A percentile compares a stretch with the other conserved stretches of the same genome.
Evolutionary conservation across 2,329 filamentous ascomycete species (phyloP).

Genomic region (Didymosphaeria variabile): DNA sequence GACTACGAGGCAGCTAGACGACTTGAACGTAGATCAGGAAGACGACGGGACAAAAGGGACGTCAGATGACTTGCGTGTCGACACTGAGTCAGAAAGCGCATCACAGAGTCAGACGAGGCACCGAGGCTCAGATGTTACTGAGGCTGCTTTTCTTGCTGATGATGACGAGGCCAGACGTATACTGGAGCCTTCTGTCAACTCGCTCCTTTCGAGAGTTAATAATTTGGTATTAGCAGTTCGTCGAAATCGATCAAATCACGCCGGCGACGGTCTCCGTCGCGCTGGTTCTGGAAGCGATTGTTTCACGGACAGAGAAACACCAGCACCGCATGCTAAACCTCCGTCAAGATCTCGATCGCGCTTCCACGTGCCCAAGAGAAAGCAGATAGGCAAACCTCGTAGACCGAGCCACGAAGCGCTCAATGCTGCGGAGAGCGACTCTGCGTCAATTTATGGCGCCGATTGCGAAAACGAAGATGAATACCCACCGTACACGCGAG

Average conservation of each 20-base stretch:
- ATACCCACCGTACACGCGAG: conserved; percentile 12
- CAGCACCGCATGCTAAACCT: conserved; percentile 21
- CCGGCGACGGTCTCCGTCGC: conserved; percentile 28
- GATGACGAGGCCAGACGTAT: conserved; percentile 73
- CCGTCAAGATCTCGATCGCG: conserved; percentile 28
- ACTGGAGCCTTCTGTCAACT: conserved; percentile 73
- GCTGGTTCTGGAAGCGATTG: conserved; percentile 44
- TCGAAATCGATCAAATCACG: conserved; percentile 67
- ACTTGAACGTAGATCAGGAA: not conserved
- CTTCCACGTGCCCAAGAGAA: conserved; percentile 19
- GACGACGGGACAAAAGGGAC: not conserved
- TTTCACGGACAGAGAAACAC: conserved; percentile 37
- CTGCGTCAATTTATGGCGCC: conserved; percentile 50
- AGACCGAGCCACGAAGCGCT: conserved; percentile 2
- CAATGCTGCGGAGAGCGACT: conserved; percentile 41
- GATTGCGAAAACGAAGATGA: conserved; percentile 27
- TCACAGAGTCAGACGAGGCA: not conserved
- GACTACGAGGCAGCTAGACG: not conserved
- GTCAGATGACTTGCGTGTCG: not conserved
- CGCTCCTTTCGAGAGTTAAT: conserved; percentile 76
- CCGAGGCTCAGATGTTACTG: conserved; percentile 22
- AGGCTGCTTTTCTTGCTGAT: conserved; percentile 70
- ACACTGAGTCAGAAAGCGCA: not conserved
- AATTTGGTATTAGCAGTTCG: conserved; percentile 75
- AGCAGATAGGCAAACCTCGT: conserved; percentile 6